Evolutionary conservation across 495 filamentous ascomycete species (phyloP), one percentile per base, ranked within the genome.

Genomic region (Filosporella fistucella): DNA sequence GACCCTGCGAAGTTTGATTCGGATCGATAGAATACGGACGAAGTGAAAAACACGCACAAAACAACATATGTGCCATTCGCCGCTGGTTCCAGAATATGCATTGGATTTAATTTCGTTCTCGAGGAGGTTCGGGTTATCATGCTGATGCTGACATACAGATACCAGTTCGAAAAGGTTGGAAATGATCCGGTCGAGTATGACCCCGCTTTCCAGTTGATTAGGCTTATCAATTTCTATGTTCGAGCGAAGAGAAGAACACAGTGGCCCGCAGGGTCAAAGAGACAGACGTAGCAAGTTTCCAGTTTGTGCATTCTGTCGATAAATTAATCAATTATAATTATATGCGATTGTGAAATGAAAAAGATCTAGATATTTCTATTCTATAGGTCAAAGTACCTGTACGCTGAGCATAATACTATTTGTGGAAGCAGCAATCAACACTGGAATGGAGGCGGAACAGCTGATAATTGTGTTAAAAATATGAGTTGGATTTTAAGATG

Each of bases 31-130:
- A 69, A 75, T 32, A 69, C 69, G 0, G 68, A 73, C 0, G 60
- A 65, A 44, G 69, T 72, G 21, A 70, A 75, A 59, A 63, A 60
- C 34, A 39, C 66, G 8, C 71, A 69, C 33, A 64, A 65, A 34
- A 63, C 55, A 2, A 52, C 69, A 1, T 82, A 81, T 54, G 62
- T 71, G 3, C 76, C 76, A 0, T 80, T 82, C 37, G 76, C 68
- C 0, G 62, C 66, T 7, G 77, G 77, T 0, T 61, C 61, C 0
- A 57, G 78, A 0, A 64, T 63, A 52, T 81, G 77, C 54, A 75
- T 82, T 45, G 77, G 76, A 0, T 81, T 80, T 57, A 81, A 78
- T 56, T 75, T 80, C 55, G 78, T 76, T 0, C 52, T 82, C 17
- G 59, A 64, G 37, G 75, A 82, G 47, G 60, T 78, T 48, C 77